These are phyloP conservation scores for Torulaspora franciscae DNA, from an alignment of 805 yeast genomes.

Conservation along the genomic window DNA sequence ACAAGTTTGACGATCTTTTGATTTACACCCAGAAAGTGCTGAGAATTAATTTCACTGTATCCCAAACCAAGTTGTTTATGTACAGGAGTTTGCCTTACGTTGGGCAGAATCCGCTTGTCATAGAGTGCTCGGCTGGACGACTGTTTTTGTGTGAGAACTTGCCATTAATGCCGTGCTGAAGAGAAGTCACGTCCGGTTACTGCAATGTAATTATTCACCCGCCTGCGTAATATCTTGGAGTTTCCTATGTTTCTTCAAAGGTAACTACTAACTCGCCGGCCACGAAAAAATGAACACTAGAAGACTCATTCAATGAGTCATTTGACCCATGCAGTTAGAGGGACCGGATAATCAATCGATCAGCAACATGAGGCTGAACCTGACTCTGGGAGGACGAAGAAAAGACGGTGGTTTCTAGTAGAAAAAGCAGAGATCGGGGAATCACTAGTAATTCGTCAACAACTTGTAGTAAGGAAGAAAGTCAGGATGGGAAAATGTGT, in stretches of 20 bases:
- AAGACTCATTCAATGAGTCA: background rate
- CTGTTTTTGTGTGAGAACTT: constrained; percentile 1
- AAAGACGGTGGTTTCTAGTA: background rate
- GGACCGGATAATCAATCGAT: background rate
- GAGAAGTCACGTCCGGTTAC: constrained; percentile 1
- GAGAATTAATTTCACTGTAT: background rate
- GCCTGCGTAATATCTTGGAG: background rate
- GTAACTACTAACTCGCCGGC: constrained; percentile 3
- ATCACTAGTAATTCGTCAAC: too few relatives aligned
- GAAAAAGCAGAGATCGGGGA: background rate
- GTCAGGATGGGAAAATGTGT: constrained; percentile 31
- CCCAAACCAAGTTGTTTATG: background rate
- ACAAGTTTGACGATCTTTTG: background rate
- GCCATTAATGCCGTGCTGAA: background rate
- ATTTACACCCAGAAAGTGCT: background rate
- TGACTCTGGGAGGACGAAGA: background rate
- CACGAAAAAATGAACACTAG: background rate
- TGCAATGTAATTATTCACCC: background rate
- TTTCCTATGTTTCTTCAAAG: constrained; percentile 1
- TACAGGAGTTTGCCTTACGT: background rate
- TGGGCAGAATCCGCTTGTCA: too few relatives aligned
- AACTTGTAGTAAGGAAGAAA: background rate
- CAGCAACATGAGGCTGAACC: background rate
- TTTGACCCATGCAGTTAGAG: constrained; percentile 1
- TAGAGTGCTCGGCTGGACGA: background rate